A percentile compares a stretch with the other conserved stretches of the same genome.
These are phyloP conservation scores for Ganoderma meredithae DNA, from an alignment of 1,284 basidiomycete species.

Conservation along the genomic window DNA sequence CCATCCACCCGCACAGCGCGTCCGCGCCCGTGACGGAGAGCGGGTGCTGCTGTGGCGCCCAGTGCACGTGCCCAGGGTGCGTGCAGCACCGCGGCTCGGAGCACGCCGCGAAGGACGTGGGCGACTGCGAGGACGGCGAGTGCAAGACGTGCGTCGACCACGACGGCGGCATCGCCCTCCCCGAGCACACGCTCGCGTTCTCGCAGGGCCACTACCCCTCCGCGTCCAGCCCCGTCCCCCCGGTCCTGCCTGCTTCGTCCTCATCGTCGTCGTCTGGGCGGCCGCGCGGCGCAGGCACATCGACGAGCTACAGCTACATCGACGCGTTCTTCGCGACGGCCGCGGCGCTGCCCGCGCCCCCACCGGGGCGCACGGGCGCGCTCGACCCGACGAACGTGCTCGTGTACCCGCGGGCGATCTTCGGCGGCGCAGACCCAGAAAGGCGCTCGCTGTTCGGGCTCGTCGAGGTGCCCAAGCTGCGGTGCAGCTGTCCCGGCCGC, in stretches of 20 bases:
- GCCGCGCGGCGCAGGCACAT: conserved; percentile 17
- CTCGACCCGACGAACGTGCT: conserved; percentile 59
- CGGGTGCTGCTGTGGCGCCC: conserved; percentile 73
- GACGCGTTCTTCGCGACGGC: conserved; percentile 72
- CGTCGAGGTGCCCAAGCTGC: conserved; percentile 67
- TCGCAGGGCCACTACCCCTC: conserved; percentile 18
- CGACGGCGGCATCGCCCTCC: conserved; percentile 51
- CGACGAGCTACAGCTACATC: conserved; percentile 54
- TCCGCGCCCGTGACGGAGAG: conserved; percentile 64
- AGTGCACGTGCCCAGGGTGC: conserved; percentile 79
- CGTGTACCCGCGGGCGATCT: conserved; percentile 51
- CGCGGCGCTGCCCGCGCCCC: conserved; percentile 61
- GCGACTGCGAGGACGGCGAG: conserved; percentile 60
- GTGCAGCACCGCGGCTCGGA: conserved; percentile 65
- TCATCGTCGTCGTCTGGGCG: conserved; percentile 2
- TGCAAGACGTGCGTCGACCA: conserved; percentile 73
- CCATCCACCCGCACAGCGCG: conserved; percentile 65
- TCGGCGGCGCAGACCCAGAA: conserved; percentile 32
- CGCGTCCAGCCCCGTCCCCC: not conserved
- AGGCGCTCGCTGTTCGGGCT: conserved; percentile 47
- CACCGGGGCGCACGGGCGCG: conserved; percentile 47
- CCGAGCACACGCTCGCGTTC: conserved; percentile 35
- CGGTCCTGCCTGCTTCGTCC: not conserved
- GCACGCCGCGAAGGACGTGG: conserved; percentile 51
- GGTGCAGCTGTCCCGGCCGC: conserved; percentile 64